A percentile compares a stretch with the other conserved stretches of the same genome.
These are phyloP conservation scores for Colletotrichum sp. DNA, from an alignment of 2,329 filamentous ascomycete genomes.

Conservation along the genomic window DNA sequence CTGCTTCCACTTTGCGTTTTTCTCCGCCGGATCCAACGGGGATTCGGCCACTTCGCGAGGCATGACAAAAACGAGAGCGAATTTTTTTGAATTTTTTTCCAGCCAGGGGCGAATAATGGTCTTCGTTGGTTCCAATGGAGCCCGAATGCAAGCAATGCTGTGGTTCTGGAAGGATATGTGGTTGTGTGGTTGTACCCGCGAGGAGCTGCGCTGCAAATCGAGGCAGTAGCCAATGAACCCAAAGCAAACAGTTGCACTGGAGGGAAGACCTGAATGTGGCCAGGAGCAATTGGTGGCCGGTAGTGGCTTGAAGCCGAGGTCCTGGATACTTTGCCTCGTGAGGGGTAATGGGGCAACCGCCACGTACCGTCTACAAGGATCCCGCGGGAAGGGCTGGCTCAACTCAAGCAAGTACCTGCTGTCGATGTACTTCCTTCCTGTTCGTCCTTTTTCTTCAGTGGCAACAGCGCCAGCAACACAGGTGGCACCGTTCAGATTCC, in stretches of 20 bases:
- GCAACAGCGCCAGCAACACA: background rate
- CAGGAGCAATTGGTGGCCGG: conserved; percentile 9
- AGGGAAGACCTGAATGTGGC: background rate
- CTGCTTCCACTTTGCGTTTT: background rate
- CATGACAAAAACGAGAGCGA: background rate
- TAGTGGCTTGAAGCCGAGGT: conserved; percentile 5
- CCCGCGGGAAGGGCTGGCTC: background rate
- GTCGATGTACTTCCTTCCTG: background rate
- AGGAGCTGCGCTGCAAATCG: background rate
- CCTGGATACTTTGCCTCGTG: background rate
- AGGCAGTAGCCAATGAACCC: background rate
- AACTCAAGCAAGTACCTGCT: background rate
- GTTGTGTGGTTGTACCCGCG: background rate
- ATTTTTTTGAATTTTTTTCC: background rate
- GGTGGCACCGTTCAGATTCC: background rate
- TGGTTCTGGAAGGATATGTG: background rate
- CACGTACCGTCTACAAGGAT: background rate
- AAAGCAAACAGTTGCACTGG: background rate
- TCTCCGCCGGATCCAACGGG: background rate
- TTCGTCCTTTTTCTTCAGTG: conserved; percentile 4
- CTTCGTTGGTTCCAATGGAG: background rate
- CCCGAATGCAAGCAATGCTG: conserved; percentile 5
- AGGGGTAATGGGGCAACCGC: background rate
- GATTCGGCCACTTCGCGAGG: background rate
- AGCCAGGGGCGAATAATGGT: background rate